A percentile compares a stretch with the other conserved stretches of the same genome.
Evolutionary conservation across 2,329 filamentous ascomycete species (phyloP).

Genomic region (Bipolaris cookei): DNA sequence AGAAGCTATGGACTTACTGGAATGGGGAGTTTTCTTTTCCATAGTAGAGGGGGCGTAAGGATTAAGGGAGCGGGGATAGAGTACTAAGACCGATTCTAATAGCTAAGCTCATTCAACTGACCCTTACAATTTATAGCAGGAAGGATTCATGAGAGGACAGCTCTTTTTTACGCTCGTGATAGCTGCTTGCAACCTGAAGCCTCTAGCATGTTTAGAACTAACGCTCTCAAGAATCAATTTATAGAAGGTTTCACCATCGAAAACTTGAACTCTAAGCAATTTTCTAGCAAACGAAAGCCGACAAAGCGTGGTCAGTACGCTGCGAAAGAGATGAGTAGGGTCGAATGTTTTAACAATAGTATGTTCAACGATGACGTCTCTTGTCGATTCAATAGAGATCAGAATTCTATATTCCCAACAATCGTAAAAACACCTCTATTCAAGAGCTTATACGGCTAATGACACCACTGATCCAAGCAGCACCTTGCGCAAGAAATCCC

Average conservation of each 20-base stretch:
- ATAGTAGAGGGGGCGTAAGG: too few relatives aligned
- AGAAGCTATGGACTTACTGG: too few relatives aligned
- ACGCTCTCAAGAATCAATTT: too few relatives aligned
- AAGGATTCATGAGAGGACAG: too few relatives aligned
- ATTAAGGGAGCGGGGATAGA: too few relatives aligned
- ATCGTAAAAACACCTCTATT: not conserved
- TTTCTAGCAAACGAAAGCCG: not conserved
- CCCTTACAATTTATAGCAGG: not conserved
- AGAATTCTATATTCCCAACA: not conserved
- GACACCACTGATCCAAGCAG: not conserved
- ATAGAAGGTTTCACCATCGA: too few relatives aligned
- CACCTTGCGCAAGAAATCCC: conserved; percentile 3
- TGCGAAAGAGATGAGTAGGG: conserved; percentile 5
- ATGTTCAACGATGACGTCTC: conserved; percentile 2
- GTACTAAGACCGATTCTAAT: not conserved
- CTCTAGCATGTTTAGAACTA: too few relatives aligned
- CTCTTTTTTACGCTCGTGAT: too few relatives aligned
- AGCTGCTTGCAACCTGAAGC: too few relatives aligned
- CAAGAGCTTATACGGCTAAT: not conserved
- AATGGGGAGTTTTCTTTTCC: too few relatives aligned
- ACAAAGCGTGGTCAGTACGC: conserved; percentile 2
- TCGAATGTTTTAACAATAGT: conserved; percentile 1
- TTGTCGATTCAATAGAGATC: not conserved
- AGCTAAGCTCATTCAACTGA: not conserved
- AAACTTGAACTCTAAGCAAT: too few relatives aligned